phyloP scores from a whole-genome alignment of 495 filamentous ascomycete genomes.

The Penicillium silybi region DNA sequence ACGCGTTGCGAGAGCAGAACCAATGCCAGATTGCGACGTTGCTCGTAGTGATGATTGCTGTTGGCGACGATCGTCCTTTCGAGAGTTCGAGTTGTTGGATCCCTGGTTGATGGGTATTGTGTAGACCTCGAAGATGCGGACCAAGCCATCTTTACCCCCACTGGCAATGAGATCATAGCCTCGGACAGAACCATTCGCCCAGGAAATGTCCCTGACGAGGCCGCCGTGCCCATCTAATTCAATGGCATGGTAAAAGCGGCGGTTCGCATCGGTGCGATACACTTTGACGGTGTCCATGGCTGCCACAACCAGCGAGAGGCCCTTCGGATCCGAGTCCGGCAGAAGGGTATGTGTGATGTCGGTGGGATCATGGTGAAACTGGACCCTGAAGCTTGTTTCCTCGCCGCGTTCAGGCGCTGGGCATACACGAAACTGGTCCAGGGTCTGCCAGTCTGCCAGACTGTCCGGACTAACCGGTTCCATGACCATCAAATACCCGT shows the following conservation, averaged over 20 bases:
- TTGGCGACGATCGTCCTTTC: slow-evolving; percentile 26
- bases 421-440: slow-evolving; percentile 68
- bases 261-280: slow-evolving; percentile 68
- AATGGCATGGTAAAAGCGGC: slow-evolving; percentile 71
- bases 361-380: slow-evolving; percentile 78
- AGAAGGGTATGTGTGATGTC: slow-evolving; percentile 71
- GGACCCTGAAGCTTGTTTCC: slow-evolving; percentile 80
- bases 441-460: slow-evolving; percentile 65
- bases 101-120: slow-evolving; percentile 39
- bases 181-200: slow-evolving; percentile 82
- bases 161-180: slow-evolving; percentile 90
- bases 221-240: slow-evolving; percentile 66
- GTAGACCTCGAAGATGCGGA: slow-evolving; percentile 79
- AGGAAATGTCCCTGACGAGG: slow-evolving; percentile 85
- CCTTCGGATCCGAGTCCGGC: slow-evolving; percentile 71
- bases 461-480: slow-evolving; percentile 87
- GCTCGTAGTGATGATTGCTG: slow-evolving; percentile 34
- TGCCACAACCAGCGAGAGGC: slow-evolving; percentile 74
- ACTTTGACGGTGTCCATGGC: slow-evolving; percentile 76
- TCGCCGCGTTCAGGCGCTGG: slow-evolving; percentile 61
- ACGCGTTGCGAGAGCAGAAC: slow-evolving; percentile 46
- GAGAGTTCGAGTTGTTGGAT: slow-evolving; percentile 26
- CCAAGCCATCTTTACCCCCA: slow-evolving; percentile 82
- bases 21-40: slow-evolving; percentile 48
- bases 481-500: slow-evolving; percentile 73